Percentiles rank a stretch among this genome's conserved stretches.
Evolutionary conservation across 2,329 filamentous ascomycete genomes (phyloP).

Genomic region (Rutstroemia sp.): DNA sequence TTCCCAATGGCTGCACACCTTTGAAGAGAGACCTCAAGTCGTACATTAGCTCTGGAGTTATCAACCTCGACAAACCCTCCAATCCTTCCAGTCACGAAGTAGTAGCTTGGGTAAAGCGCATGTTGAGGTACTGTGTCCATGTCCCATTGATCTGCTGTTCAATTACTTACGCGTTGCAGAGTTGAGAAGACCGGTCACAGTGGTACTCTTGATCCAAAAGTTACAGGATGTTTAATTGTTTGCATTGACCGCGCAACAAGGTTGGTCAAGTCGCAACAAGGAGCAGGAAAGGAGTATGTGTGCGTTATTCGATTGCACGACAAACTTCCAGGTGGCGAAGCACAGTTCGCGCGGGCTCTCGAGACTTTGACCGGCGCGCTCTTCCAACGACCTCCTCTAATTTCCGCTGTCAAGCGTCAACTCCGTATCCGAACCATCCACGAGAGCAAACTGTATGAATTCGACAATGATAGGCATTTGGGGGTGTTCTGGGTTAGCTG

Average conservation of each 20-base stretch:
- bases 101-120: conserved; percentile 98
- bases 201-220: conserved; percentile 95
- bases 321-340: conserved; percentile 86
- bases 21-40: conserved; percentile 92
- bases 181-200: conserved; percentile 97
- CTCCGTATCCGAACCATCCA: conserved; percentile 97
- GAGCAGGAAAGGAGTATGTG: conserved; percentile 98
- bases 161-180: conserved; percentile 36
- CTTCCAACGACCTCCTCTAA: conserved; percentile 94
- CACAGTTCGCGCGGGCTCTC: conserved; percentile 85
- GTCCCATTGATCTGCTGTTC: neutral
- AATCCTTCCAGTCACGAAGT: conserved; percentile 99
- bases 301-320: conserved; percentile 93
- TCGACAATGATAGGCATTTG: conserved; percentile 95
- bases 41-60: conserved; percentile 94
- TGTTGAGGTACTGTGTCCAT: conserved; percentile 57
- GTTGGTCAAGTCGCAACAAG: conserved; percentile 97
- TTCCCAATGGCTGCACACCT: conserved; percentile 85
- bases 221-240: conserved; percentile 91
- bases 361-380: conserved; percentile 95
- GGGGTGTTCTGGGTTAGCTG: conserved; percentile 99
- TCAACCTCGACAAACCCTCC: conserved; percentile 96
- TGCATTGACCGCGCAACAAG: conserved; percentile 95
- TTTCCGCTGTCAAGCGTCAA: conserved; percentile 98
- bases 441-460: conserved; percentile 94